Evolutionary conservation across 176 grass and related monocot species (phyloP).

Genomic region (Hsuehochloa calcarea): DNA sequence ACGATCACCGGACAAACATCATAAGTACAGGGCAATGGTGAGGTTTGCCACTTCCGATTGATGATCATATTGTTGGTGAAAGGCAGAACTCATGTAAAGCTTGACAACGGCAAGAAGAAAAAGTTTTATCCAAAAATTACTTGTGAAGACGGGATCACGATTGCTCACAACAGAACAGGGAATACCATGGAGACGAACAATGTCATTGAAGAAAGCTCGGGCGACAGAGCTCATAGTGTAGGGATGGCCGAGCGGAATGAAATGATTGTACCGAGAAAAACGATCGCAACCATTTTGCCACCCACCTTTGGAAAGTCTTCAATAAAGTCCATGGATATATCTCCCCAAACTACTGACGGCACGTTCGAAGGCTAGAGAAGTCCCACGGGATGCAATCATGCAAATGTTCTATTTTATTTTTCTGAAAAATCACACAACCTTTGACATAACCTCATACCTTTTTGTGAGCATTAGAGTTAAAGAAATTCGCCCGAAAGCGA

Average conservation of each 20-base stretch:
- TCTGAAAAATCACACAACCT: too few relatives aligned
- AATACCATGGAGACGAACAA: not conserved
- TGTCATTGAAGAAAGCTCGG: not conserved
- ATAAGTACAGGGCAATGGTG: too few relatives aligned
- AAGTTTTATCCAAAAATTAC: not conserved
- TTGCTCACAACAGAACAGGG: not conserved
- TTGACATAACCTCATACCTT: too few relatives aligned
- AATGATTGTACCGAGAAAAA: not conserved
- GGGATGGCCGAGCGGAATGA: not conserved
- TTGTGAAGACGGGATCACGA: not conserved
- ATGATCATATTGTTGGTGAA: too few relatives aligned
- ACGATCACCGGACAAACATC: too few relatives aligned
- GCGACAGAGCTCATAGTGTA: not conserved
- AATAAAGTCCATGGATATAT: not conserved
- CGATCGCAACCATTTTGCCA: not conserved
- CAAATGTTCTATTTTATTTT: too few relatives aligned
- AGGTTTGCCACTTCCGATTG: too few relatives aligned
- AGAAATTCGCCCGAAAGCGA: too few relatives aligned
- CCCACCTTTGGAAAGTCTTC: not conserved
- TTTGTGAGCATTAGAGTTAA: too few relatives aligned
- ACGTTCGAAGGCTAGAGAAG: not conserved
- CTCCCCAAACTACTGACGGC: accelerated
- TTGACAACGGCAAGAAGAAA: not conserved
- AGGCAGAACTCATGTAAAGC: too few relatives aligned
- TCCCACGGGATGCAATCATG: too few relatives aligned